phyloP scores from a whole-genome alignment of 2,329 filamentous ascomycete species.

The Lecanoromycetidae sp. region DNA sequence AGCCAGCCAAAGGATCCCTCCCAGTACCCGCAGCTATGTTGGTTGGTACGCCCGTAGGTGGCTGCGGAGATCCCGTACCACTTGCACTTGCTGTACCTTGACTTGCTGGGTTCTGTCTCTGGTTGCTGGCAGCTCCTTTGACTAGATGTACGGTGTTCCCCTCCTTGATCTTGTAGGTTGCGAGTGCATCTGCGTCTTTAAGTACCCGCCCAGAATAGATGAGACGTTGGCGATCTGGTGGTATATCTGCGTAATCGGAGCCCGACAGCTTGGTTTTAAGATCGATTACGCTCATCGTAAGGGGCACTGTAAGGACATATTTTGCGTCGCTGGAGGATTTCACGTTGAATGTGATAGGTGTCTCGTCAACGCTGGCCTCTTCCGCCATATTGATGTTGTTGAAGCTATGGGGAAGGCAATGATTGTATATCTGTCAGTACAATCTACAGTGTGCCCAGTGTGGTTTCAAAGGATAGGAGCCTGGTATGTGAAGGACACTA shows the following conservation, averaged over 20 bases:
- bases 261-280: constrained; percentile 80
- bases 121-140: constrained; percentile 87
- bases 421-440: too few relatives aligned
- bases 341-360: constrained; percentile 87
- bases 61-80: constrained; percentile 24
- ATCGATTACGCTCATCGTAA: constrained; percentile 65
- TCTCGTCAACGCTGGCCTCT: constrained; percentile 48
- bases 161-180: constrained; percentile 84
- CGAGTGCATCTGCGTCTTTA: constrained; percentile 82
- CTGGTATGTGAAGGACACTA: too few relatives aligned
- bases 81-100: constrained; percentile 33
- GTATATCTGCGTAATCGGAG: constrained; percentile 72
- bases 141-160: constrained; percentile 95
- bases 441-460: too few relatives aligned
- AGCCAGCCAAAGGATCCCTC: constrained; percentile 77
- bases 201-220: constrained; percentile 97
- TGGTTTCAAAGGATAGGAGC: too few relatives aligned
- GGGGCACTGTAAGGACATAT: constrained; percentile 68
- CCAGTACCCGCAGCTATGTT: constrained; percentile 44
- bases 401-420: neutral
- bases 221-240: constrained; percentile 76
- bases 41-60: constrained; percentile 32
- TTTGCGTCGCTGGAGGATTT: constrained; percentile 90
- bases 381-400: constrained; percentile 47
- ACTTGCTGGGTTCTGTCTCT: constrained; percentile 43